Conservation (phyloP, 768 basidiomycete genomes). For the Tulasnella sp. region DNA sequence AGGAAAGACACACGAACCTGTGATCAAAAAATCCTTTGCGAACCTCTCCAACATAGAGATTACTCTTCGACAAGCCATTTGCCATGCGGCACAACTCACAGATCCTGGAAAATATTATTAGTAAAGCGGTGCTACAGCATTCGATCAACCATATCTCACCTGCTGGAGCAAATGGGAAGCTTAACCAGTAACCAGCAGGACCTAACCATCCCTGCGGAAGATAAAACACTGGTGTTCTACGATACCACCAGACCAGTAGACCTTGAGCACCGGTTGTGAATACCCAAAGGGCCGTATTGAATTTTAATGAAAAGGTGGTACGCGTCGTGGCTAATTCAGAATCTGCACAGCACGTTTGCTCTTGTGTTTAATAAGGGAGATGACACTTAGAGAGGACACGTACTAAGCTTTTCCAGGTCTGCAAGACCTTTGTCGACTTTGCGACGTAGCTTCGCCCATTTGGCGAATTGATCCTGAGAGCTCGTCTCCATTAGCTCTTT, state of each 20-base stretch:
- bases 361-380: not conserved
- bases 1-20: conserved; percentile 12
- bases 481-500: conserved; percentile 79
- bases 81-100: conserved; percentile 88
- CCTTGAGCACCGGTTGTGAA: conserved; percentile 82
- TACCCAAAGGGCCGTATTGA: conserved; percentile 64
- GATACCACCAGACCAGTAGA: conserved; percentile 80
- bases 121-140: too few species aligned
- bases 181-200: conserved; percentile 74
- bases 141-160: conserved; percentile 38
- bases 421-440: conserved; percentile 83
- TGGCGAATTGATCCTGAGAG: conserved; percentile 95
- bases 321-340: conserved; percentile 46
- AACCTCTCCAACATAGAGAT: conserved; percentile 61
- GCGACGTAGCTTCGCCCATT: conserved; percentile 89
- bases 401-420: conserved; percentile 87
- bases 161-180: conserved; percentile 80
- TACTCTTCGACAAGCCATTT: conserved; percentile 85
- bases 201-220: conserved; percentile 86
- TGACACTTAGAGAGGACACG: conserved; percentile 17
- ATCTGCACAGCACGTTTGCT: conserved; percentile 36
- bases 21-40: conserved; percentile 42
- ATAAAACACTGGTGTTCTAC: conserved; percentile 83
- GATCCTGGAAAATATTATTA: conserved; percentile 44
- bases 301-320: conserved; percentile 51